phyloP scores from a whole-genome alignment of 495 filamentous ascomycete species.

The Penicillium chermesinum region DNA sequence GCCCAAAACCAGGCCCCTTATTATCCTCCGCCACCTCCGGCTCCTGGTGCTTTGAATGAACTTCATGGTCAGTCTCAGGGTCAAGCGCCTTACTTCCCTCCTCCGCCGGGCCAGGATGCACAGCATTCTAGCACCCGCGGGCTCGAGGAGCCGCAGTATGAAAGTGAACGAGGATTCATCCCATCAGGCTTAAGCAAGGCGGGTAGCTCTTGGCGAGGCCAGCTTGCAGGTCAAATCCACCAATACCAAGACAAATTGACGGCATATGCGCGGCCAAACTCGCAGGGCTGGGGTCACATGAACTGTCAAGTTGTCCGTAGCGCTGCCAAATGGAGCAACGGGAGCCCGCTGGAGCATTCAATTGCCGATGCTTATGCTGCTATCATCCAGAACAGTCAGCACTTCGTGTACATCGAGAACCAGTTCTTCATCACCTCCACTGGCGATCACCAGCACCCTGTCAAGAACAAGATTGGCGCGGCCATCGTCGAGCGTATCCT shows the following conservation, averaged over 20 bases:
- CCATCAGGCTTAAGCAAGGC: slow-evolving; percentile 26
- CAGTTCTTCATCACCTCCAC: slow-evolving; percentile 98
- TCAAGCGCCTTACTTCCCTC: slow-evolving; percentile 21
- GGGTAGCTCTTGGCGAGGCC: slow-evolving; percentile 34
- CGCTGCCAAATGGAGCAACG: slow-evolving; percentile 67
- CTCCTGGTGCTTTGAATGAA: background rate
- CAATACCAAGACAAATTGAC: slow-evolving; percentile 42
- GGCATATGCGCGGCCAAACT: slow-evolving; percentile 19
- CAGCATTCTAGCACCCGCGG: slow-evolving; percentile 35
- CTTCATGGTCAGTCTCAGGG: slow-evolving; percentile 18
- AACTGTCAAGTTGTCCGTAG: slow-evolving; percentile 66
- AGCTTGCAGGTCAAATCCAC: slow-evolving; percentile 45
- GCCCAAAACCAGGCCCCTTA: slow-evolving; percentile 14
- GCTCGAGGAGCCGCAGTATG: slow-evolving; percentile 31
- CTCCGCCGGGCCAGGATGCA: slow-evolving; percentile 39
- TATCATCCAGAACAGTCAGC: slow-evolving; percentile 70
- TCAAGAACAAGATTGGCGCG: slow-evolving; percentile 81
- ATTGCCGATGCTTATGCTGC: slow-evolving; percentile 86
- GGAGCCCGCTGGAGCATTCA: slow-evolving; percentile 69
- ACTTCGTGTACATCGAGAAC: slow-evolving; percentile 94
- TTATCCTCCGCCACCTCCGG: slow-evolving; percentile 11
- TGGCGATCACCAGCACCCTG: slow-evolving; percentile 65
- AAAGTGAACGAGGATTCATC: slow-evolving; percentile 28
- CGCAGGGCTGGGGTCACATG: slow-evolving; percentile 44
- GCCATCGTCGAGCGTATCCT: slow-evolving; percentile 86